Evolutionary conservation across 495 filamentous ascomycete genomes (phyloP), one percentile per base, ranked within the genome.

Genomic region (Aspergillus homomorphus): DNA sequence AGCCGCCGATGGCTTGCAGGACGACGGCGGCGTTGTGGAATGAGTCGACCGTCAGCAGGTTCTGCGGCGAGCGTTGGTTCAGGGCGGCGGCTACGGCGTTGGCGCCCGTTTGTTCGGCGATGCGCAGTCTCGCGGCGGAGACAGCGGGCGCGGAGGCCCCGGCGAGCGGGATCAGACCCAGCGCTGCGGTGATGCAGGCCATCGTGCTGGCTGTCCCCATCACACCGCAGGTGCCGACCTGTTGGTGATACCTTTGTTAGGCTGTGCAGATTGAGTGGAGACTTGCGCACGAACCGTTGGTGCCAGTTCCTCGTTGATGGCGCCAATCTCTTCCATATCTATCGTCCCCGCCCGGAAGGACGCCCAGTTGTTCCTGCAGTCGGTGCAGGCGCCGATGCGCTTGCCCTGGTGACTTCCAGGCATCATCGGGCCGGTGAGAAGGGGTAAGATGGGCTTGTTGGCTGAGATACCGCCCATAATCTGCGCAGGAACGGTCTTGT

Each of bases 161-260:
- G 53, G 75, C 71, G 6, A 87, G 73, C 8, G 84, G 84, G 78
- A 88, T 87, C 65, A 89, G 73, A 20, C 86, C 86, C 1, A 89
- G 73, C 0, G 77, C 86, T 18, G 79, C 84, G 20, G 82, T 79
- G 9, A 88, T 68, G 56, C 86, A 89, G 3, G 85, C 84, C 84
- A 89, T 89, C 21, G 86, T 89, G 46, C 80, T 84, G 7, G 86
- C 86, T 10, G 86, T 89, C 14, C 85, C 86, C 84, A 87, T 87
- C 2, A 88, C 85, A 21, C 85, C 85, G 62, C 85, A 88, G 10
- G 85, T 88, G 21, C 85, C 85, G 5, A 78, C 78, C 83, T 86
- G 57, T 28, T 15, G 19, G 14, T 23, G 41, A 45, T 41, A 57
- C 38, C n/a, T 16, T 20, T 20, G 21, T n/a, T n/a, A n/a, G 26